Percentiles rank a stretch among this genome's conserved stretches.
phyloP scores from a whole-genome alignment of 2,329 filamentous ascomycete species.

The Colletotrichum orchidophilum region DNA sequence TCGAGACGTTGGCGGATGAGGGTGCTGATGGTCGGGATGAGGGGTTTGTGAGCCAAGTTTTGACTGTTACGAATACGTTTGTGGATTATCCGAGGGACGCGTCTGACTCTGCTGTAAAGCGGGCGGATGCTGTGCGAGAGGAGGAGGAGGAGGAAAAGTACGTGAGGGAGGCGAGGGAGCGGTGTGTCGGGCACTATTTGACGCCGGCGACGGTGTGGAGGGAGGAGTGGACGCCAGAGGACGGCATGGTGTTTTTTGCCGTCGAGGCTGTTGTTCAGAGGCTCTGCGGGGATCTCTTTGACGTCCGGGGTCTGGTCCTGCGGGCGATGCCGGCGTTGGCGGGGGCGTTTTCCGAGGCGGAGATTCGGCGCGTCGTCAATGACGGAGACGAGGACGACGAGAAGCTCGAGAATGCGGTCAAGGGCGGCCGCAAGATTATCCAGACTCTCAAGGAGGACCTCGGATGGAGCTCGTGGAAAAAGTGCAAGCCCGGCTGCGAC shows the following conservation, averaged over 20 bases:
- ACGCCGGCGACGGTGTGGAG: slow-evolving; percentile 38
- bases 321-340: slow-evolving; percentile 13
- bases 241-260: slow-evolving; percentile 55
- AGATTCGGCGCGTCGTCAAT: neutral
- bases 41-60: slow-evolving; percentile 47
- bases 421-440: slow-evolving; percentile 30
- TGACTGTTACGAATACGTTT: slow-evolving; percentile 51
- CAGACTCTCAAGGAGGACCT: slow-evolving; percentile 56
- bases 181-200: slow-evolving; percentile 59
- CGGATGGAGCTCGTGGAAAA: slow-evolving; percentile 69
- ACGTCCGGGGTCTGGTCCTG: neutral
- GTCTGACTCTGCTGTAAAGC: neutral
- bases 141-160: slow-evolving; percentile 43
- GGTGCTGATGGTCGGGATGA: slow-evolving; percentile 37
- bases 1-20: slow-evolving; percentile 44
- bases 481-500: slow-evolving; percentile 58
- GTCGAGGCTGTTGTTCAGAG: slow-evolving; percentile 48
- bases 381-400: neutral
- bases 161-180: slow-evolving; percentile 49
- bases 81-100: slow-evolving; percentile 50
- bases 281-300: slow-evolving; percentile 46
- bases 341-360: neutral
- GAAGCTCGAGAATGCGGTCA: slow-evolving; percentile 1
- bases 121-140: slow-evolving; percentile 4
- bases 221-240: slow-evolving; percentile 48